phyloP scores from a whole-genome alignment of 208 protist genomes.

The Leishmania guyanensis region DNA sequence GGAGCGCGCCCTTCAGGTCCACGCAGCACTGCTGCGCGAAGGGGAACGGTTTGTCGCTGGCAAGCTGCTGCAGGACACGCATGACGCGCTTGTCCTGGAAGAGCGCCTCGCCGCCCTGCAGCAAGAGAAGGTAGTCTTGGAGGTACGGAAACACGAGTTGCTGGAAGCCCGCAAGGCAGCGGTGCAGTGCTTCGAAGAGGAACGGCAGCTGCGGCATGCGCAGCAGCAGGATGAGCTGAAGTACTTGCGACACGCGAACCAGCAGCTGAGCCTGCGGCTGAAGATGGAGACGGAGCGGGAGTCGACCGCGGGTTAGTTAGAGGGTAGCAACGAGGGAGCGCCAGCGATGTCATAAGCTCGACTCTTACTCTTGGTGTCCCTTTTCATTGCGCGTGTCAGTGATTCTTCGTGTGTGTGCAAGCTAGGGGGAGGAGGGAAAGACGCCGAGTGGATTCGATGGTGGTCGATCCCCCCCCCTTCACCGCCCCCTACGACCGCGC shows the following conservation, averaged over 20 bases:
- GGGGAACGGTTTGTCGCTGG: slow-evolving; percentile 88
- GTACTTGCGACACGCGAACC: slow-evolving; percentile 95
- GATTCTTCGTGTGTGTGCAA: neutral
- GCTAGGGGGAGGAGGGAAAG: neutral
- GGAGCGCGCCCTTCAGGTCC: slow-evolving; percentile 51
- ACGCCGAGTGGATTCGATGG: neutral
- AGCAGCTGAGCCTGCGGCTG: slow-evolving; percentile 92
- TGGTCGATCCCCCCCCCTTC: neutral
- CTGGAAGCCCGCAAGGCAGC: slow-evolving; percentile 30
- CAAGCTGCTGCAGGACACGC: slow-evolving; percentile 36
- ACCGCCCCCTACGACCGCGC: neutral
- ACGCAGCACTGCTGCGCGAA: slow-evolving; percentile 53
- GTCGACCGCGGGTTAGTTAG: slow-evolving; percentile 26
- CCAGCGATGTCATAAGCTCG: neutral
- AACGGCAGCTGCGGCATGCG: slow-evolving; percentile 58
- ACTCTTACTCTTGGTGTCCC: neutral
- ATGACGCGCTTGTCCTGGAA: slow-evolving; percentile 25
- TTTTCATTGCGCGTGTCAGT: neutral
- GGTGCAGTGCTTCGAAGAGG: slow-evolving; percentile 38
- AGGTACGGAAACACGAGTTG: slow-evolving; percentile 40
- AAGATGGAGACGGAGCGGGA: slow-evolving; percentile 85
- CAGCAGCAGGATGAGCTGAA: slow-evolving; percentile 94
- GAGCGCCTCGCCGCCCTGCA: slow-evolving; percentile 34
- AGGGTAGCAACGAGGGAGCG: slow-evolving; percentile 5
- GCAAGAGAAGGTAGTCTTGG: slow-evolving; percentile 30